phyloP scores from a whole-genome alignment of 176 grass and related monocot species.

The Phragmites australis region DNA sequence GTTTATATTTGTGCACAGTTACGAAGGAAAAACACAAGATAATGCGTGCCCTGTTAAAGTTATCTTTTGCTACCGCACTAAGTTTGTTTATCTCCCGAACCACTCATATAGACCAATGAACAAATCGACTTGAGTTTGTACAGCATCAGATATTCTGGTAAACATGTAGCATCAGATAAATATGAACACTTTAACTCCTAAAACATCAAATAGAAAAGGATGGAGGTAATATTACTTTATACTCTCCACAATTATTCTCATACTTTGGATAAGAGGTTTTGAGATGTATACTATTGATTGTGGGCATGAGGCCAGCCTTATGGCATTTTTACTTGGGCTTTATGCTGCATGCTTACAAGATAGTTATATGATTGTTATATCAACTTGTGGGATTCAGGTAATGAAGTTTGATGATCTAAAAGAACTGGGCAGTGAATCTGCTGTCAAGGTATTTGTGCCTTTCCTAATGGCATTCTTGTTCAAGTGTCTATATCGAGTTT shows the following conservation, averaged over 20 bases:
- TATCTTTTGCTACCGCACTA: background rate
- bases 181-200: background rate
- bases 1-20: background rate
- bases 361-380: conserved; percentile 19
- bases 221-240: background rate
- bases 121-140: background rate
- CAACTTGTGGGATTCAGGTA: conserved; percentile 55
- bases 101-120: background rate
- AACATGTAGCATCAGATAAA: background rate
- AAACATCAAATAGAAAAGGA: background rate
- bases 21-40: background rate
- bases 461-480: background rate
- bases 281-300: background rate
- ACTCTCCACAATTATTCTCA: background rate
- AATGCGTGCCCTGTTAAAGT: background rate
- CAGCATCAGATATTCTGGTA: background rate
- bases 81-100: background rate
- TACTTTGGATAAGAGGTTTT: background rate
- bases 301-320: background rate
- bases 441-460: conserved; percentile 65
- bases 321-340: background rate
- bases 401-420: conserved; percentile 99
- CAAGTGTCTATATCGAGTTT: background rate
- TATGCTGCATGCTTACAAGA: background rate
- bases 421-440: conserved; percentile 80